These are phyloP conservation scores for Metschnikowia corniflorae DNA, from an alignment of 805 yeast species.

Conservation along the genomic window DNA sequence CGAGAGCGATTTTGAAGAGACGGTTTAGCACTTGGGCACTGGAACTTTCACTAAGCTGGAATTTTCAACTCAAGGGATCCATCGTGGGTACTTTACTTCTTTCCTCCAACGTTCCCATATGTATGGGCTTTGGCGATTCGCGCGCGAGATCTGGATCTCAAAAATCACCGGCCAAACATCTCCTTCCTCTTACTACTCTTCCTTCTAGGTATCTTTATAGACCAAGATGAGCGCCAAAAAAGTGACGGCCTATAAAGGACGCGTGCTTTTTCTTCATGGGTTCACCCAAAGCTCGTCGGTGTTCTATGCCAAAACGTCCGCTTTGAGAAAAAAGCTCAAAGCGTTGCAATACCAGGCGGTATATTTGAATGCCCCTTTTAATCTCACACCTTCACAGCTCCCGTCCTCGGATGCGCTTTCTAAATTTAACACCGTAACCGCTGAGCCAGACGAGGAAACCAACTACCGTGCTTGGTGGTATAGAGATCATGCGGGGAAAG, in stretches of 20 bases:
- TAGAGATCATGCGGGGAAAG: constrained; percentile 45
- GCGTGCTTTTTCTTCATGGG: constrained; percentile 86
- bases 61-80: too few relatives aligned
- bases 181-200: background rate
- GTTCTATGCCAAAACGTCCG: constrained; percentile 87
- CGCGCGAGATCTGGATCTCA: too few relatives aligned
- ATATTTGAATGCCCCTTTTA: constrained; percentile 76
- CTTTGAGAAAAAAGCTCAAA: constrained; percentile 72
- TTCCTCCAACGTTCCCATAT: too few relatives aligned
- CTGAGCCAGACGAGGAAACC: constrained; percentile 26
- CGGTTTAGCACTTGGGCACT: too few relatives aligned
- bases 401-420: constrained; percentile 64
- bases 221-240: constrained; percentile 5
- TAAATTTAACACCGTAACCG: constrained; percentile 42
- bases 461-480: constrained; percentile 75
- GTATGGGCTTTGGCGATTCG: too few relatives aligned
- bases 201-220: too few relatives aligned
- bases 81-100: too few relatives aligned
- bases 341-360: constrained; percentile 64
- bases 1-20: too few relatives aligned
- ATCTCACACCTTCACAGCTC: constrained; percentile 62
- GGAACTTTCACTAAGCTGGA: too few relatives aligned
- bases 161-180: too few relatives aligned
- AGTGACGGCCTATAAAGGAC: constrained; percentile 27
- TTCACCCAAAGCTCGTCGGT: constrained; percentile 79